Evolutionary conservation across 1,284 basidiomycete genomes (phyloP).

Genomic region (Blastosporella zonata): DNA sequence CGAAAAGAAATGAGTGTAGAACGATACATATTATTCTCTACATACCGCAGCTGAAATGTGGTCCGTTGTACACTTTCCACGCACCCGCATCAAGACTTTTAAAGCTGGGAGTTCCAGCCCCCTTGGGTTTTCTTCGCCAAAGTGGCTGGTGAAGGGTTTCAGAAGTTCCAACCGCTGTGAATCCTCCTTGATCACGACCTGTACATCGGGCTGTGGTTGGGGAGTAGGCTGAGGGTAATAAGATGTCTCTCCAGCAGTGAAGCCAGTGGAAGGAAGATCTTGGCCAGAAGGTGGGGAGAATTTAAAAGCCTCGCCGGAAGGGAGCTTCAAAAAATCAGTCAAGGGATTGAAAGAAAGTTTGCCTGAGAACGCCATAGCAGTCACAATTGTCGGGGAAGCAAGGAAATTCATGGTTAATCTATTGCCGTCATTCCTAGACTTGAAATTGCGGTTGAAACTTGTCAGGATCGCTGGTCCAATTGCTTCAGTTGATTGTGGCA

Average conservation of each 20-base stretch:
- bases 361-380: constrained; percentile 96
- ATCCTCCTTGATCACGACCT: constrained; percentile 76
- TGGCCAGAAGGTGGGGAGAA: constrained; percentile 85
- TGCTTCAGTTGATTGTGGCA: background rate
- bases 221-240: constrained; percentile 84
- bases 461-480: constrained; percentile 84
- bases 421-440: constrained; percentile 97
- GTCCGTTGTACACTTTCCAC: constrained; percentile 98
- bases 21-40: constrained; percentile 4
- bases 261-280: constrained; percentile 84
- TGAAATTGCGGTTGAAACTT: constrained; percentile 98
- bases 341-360: constrained; percentile 94
- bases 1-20: constrained; percentile 2
- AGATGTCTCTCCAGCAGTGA: constrained; percentile 74
- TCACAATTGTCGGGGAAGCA: constrained; percentile 95
- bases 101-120: constrained; percentile 78
- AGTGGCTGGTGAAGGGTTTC: constrained; percentile 83
- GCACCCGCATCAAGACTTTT: constrained; percentile 86
- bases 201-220: constrained; percentile 71
- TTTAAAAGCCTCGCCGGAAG: constrained; percentile 78
- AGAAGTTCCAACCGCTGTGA: constrained; percentile 88
- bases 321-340: constrained; percentile 75
- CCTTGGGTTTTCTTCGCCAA: constrained; percentile 51
- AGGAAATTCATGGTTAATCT: constrained; percentile 97
- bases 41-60: constrained; percentile 91